A percentile compares a stretch with the other conserved stretches of the same genome.
Evolutionary conservation across 2,329 filamentous ascomycete species (phyloP).

Genomic region (Fusarium pseudocircinatum): DNA sequence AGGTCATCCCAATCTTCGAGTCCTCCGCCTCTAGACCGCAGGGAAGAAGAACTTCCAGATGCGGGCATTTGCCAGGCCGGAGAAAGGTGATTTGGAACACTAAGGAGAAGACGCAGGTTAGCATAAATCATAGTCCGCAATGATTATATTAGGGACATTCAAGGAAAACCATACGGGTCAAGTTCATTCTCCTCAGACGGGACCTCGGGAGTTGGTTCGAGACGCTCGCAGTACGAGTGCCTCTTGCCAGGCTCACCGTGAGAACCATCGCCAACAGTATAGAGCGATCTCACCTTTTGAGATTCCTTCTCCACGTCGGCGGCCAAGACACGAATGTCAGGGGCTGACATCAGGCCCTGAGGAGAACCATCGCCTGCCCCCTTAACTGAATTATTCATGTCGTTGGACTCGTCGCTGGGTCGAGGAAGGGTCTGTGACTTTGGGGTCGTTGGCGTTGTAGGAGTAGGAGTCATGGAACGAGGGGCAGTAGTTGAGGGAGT

Average conservation of each 20-base stretch:
- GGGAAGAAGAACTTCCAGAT: constrained; percentile 57
- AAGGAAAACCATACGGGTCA: constrained; percentile 67
- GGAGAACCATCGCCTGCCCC: constrained; percentile 21
- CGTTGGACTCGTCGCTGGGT: constrained; percentile 39
- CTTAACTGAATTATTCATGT: constrained; percentile 33
- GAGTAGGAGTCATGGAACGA: constrained; percentile 20
- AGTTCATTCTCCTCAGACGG: constrained; percentile 63
- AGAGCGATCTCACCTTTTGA: constrained; percentile 74
- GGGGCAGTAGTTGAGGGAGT: constrained; percentile 23
- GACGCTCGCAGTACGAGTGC: constrained; percentile 58
- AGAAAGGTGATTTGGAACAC: constrained; percentile 45
- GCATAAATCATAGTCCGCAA: constrained; percentile 42
- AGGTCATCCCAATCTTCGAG: constrained; percentile 76
- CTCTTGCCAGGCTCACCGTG: constrained; percentile 63
- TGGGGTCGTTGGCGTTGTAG: constrained; percentile 38
- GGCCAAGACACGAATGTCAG: constrained; percentile 63
- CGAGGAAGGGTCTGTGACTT: constrained; percentile 35
- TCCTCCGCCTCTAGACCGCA: constrained; percentile 59
- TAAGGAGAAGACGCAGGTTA: constrained; percentile 41
- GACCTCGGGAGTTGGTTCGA: constrained; percentile 61
- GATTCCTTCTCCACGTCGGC: constrained; percentile 69
- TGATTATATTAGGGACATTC: constrained; percentile 40
- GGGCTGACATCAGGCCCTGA: constrained; percentile 44
- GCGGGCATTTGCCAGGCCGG: constrained; percentile 50
- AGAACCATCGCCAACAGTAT: constrained; percentile 65